These are phyloP conservation scores for Pyrenochaeta sp. DNA, from an alignment of 2,329 filamentous ascomycete genomes.

Conservation along the genomic window DNA sequence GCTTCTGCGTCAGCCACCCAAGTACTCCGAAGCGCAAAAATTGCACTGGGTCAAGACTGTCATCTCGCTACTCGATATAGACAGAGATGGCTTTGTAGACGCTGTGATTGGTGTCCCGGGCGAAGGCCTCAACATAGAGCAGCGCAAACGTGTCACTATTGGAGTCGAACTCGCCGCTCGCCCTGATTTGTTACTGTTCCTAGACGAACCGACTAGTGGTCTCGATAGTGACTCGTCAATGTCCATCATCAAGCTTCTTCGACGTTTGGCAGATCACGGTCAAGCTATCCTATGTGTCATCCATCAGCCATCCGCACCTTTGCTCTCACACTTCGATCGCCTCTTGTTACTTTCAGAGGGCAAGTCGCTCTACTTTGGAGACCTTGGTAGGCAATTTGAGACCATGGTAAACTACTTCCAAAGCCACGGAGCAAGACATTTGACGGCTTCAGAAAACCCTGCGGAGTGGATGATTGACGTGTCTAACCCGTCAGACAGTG, in stretches of 20 bases:
- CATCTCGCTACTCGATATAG: conserved; percentile 88
- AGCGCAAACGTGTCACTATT: conserved; percentile 78
- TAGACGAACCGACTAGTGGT: conserved; percentile 81
- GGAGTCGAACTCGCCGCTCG: conserved; percentile 90
- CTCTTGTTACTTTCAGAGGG: conserved; percentile 69
- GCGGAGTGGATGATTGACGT: conserved; percentile 85
- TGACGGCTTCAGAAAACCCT: conserved; percentile 54
- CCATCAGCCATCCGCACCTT: conserved; percentile 78
- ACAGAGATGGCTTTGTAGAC: conserved; percentile 74
- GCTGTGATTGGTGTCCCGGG: conserved; percentile 87
- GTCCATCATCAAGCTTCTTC: conserved; percentile 3
- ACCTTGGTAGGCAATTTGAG: conserved; percentile 75
- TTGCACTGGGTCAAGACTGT: conserved; percentile 84
- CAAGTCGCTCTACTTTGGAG: conserved; percentile 70
- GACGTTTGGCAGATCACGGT: conserved; percentile 47
- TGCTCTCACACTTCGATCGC: conserved; percentile 64
- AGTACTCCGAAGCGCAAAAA: conserved; percentile 72
- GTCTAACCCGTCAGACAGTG: conserved; percentile 51
- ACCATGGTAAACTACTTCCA: conserved; percentile 66
- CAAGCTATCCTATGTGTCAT: conserved; percentile 82
- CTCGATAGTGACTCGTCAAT: neutral
- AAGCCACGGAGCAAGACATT: conserved; percentile 60
- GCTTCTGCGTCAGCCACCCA: conserved; percentile 76
- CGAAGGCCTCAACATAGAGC: conserved; percentile 71
- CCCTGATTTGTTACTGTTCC: conserved; percentile 82